Conservation (phyloP, 345 rosid species). For the Salix dunnii region DNA sequence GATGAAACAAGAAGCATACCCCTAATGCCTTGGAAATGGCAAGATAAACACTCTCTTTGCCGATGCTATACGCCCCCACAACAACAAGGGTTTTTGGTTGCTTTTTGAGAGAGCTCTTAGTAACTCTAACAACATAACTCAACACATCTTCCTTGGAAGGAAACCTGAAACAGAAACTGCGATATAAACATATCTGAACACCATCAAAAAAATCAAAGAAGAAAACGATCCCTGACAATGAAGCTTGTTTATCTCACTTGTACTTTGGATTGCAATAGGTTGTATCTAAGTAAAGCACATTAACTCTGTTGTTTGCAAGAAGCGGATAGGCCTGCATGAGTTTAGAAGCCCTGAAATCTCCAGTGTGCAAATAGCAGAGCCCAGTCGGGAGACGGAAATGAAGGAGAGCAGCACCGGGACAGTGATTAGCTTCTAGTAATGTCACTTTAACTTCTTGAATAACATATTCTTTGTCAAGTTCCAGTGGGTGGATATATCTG, state of each 20-base stretch:
- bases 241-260: conserved; percentile 35
- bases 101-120: conserved; percentile 50
- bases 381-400: conserved; percentile 56
- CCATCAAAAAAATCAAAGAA: background rate
- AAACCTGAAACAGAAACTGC: conserved; percentile 45
- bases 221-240: too few relatives aligned
- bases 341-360: conserved; percentile 80
- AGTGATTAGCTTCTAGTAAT: conserved; percentile 72
- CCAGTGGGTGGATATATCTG: conserved; percentile 58
- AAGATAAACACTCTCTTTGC: conserved; percentile 76
- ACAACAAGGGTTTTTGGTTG: conserved; percentile 68
- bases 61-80: conserved; percentile 81
- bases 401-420: conserved; percentile 76
- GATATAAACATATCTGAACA: background rate
- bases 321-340: conserved; percentile 57
- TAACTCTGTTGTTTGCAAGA: conserved; percentile 46
- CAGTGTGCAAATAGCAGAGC: conserved; percentile 63
- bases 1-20: conserved; percentile 32
- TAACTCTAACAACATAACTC: conserved; percentile 47
- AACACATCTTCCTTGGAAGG: conserved; percentile 71
- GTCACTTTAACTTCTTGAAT: conserved; percentile 58
- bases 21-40: conserved; percentile 71
- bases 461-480: conserved; percentile 44
- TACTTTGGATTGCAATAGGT: conserved; percentile 79
- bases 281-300: conserved; percentile 69